Conservation (phyloP, 2,329 filamentous ascomycete genomes). For the Thielaviopsis ethacetica region DNA sequence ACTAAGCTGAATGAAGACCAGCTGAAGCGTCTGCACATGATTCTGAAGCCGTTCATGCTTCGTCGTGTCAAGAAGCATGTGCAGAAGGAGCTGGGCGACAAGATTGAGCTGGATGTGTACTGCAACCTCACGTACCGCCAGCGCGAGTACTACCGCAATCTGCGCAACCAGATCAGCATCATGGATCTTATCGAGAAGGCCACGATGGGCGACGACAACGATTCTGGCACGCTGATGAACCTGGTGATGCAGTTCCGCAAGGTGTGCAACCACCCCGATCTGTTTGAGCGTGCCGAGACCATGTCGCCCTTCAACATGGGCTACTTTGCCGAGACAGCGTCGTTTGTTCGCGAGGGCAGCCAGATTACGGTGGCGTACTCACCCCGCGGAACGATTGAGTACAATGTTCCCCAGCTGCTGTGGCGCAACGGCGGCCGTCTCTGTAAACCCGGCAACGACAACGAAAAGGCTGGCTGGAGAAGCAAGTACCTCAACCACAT, state of each 20-base stretch:
- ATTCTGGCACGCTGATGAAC: conserved; percentile 95
- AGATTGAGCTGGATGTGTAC: conserved; percentile 92
- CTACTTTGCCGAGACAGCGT: conserved; percentile 89
- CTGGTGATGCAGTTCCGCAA: conserved; percentile 99
- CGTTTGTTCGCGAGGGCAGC: conserved; percentile 77
- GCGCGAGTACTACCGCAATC: conserved; percentile 77
- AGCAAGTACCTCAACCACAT: conserved; percentile 61
- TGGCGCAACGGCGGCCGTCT: conserved; percentile 68
- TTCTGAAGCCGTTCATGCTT: conserved; percentile 98
- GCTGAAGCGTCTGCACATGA: conserved; percentile 93
- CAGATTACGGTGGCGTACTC: conserved; percentile 75
- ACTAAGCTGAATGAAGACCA: conserved; percentile 99
- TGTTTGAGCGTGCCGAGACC: conserved; percentile 90
- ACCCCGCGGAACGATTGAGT: conserved; percentile 71
- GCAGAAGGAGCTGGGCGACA: conserved; percentile 96
- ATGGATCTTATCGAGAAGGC: conserved; percentile 98
- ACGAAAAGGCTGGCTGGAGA: conserved; percentile 61
- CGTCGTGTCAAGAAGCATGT: conserved; percentile 99
- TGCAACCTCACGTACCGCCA: conserved; percentile 95
- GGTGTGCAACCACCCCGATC: conserved; percentile 94
- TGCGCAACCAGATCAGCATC: conserved; percentile 94
- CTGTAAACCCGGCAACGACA: conserved; percentile 55
- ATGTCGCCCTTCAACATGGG: conserved; percentile 68
- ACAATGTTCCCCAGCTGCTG: conserved; percentile 64
- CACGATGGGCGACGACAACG: conserved; percentile 81